Evolutionary conservation across 805 yeast genomes (phyloP).

Genomic region (Zygotorulaspora danielsina): DNA sequence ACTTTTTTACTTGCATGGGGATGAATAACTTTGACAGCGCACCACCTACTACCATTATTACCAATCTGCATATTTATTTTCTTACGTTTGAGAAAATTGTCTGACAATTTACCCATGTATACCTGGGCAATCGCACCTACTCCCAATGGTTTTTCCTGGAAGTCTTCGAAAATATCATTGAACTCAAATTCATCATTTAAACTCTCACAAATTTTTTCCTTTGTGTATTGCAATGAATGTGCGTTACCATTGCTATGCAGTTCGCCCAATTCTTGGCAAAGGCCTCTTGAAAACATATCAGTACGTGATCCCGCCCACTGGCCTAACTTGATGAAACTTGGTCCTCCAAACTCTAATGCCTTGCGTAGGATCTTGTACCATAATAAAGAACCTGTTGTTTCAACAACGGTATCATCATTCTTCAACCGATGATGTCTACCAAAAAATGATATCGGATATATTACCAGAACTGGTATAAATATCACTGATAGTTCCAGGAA

Average conservation of each 20-base stretch:
- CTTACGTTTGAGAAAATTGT: slow-evolving; percentile 39
- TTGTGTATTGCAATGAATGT: slow-evolving; percentile 64
- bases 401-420: slow-evolving; percentile 21
- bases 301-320: slow-evolving; percentile 99
- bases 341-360: slow-evolving; percentile 82
- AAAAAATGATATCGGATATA: slow-evolving; percentile 54
- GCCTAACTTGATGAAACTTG: slow-evolving; percentile 85
- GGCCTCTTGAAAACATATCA: slow-evolving; percentile 76
- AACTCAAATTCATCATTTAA: slow-evolving; percentile 48
- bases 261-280: slow-evolving; percentile 71
- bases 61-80: slow-evolving; percentile 8
- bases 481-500: slow-evolving; percentile 62
- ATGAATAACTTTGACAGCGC: slow-evolving; percentile 90
- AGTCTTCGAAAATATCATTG: slow-evolving; percentile 77
- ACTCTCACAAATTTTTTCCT: slow-evolving; percentile 51
- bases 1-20: slow-evolving; percentile 75
- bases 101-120: slow-evolving; percentile 63
- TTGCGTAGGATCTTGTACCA: slow-evolving; percentile 69
- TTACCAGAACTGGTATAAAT: slow-evolving; percentile 63
- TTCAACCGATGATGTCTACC: slow-evolving; percentile 21
- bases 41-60: slow-evolving; percentile 43
- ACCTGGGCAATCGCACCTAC: slow-evolving; percentile 99
- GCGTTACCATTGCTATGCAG: slow-evolving; percentile 80
- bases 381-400: slow-evolving; percentile 55
- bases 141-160: slow-evolving; percentile 73